These are phyloP conservation scores for Suhomyces chickasaworum DNA, from an alignment of 1,139 yeast species.

Conservation along the genomic window DNA sequence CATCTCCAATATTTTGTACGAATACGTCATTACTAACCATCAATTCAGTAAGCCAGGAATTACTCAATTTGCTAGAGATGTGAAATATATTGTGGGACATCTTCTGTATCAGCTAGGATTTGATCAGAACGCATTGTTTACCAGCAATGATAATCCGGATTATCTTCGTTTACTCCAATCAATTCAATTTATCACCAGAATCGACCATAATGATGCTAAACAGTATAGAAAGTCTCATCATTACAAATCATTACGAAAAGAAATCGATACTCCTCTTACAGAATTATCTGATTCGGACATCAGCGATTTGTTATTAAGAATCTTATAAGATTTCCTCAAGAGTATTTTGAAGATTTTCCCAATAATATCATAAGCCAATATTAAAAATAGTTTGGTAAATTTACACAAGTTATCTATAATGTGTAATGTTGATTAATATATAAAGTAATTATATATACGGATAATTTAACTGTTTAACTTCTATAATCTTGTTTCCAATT, in stretches of 20 bases:
- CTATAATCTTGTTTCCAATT: too few species aligned
- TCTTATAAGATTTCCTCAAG: too few species aligned
- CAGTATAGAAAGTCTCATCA: conserved; percentile 3
- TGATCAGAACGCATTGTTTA: conserved; percentile 16
- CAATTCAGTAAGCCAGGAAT: conserved; percentile 61
- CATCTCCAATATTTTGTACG: conserved; percentile 53
- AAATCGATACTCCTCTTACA: conserved; percentile 26
- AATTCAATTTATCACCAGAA: conserved; percentile 40
- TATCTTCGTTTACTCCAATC: conserved; percentile 37
- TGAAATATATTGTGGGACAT: conserved; percentile 44
- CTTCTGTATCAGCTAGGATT: conserved; percentile 31
- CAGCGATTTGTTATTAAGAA: conserved; percentile 33
- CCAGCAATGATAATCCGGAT: conserved; percentile 33
- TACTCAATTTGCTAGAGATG: conserved; percentile 56
- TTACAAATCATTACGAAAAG: conserved; percentile 17
- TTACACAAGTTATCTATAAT: too few species aligned
- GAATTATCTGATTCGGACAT: conserved; percentile 40
- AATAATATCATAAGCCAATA: too few species aligned
- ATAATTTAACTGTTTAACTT: too few species aligned
- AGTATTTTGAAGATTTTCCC: too few species aligned
- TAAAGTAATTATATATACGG: too few species aligned
- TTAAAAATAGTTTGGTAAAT: too few species aligned
- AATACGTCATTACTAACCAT: conserved; percentile 64
- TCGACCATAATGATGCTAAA: conserved; percentile 26
- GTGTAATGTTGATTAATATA: too few species aligned